phyloP scores from a whole-genome alignment of 1,284 basidiomycete genomes.

The Ganoderma resinaceum region DNA sequence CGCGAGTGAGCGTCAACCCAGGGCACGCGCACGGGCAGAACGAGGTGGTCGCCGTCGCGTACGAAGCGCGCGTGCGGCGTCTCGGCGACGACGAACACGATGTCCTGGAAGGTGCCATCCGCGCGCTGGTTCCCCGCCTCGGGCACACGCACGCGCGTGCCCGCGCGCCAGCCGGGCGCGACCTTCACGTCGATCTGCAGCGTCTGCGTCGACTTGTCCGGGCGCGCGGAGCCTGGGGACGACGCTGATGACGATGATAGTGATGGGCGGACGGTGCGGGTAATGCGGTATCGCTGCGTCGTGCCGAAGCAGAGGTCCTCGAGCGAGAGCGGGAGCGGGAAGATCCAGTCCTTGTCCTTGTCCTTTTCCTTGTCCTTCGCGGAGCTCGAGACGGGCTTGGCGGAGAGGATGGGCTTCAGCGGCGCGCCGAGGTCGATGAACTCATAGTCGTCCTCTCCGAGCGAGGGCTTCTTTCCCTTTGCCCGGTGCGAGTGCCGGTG shows the following conservation, averaged over 20 bases:
- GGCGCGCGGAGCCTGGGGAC: not conserved
- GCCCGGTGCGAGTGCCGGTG: conserved; percentile 24
- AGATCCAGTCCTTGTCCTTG: conserved; percentile 52
- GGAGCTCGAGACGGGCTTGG: conserved; percentile 38
- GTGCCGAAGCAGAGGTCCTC: conserved; percentile 89
- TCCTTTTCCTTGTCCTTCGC: conserved; percentile 35
- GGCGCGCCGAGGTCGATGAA: conserved; percentile 42
- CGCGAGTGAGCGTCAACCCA: conserved; percentile 69
- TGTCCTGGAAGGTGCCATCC: conserved; percentile 74
- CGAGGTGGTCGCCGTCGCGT: conserved; percentile 77
- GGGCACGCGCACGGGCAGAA: conserved; percentile 71
- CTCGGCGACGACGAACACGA: conserved; percentile 84
- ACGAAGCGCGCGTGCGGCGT: conserved; percentile 73
- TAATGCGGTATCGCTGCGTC: conserved; percentile 83
- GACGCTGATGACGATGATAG: not conserved
- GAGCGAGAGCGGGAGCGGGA: conserved; percentile 79
- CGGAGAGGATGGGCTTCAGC: conserved; percentile 43
- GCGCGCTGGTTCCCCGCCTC: conserved; percentile 80
- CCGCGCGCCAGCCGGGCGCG: conserved; percentile 73
- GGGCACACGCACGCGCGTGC: conserved; percentile 82
- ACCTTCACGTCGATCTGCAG: conserved; percentile 80
- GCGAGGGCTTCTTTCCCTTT: conserved; percentile 32
- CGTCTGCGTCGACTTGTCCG: conserved; percentile 55
- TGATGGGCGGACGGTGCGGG: conserved; percentile 54
- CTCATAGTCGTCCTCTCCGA: conserved; percentile 42